Evolutionary conservation across 2,329 filamentous ascomycete genomes (phyloP).

Genomic region (Alternaria conjuncta): DNA sequence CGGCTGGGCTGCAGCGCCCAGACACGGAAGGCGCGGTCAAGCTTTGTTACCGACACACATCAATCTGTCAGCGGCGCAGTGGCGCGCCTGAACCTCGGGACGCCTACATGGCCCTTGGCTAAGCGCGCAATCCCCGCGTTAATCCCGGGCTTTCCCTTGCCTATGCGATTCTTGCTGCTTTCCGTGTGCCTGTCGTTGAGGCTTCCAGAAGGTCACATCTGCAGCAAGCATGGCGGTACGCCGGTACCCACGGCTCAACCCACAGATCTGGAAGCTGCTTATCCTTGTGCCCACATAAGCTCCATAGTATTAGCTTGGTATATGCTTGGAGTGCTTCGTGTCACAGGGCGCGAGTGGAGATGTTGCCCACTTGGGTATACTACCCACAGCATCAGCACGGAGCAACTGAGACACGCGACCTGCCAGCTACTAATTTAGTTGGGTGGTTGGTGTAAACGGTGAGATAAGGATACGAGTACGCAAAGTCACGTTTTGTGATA

Average conservation of each 20-base stretch:
- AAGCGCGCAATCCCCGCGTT: conserved; percentile 11
- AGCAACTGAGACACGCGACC: neutral
- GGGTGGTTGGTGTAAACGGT: neutral
- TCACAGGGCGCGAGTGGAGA: conserved; percentile 1
- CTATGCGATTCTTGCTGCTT: neutral
- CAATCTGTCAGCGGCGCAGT: conserved; percentile 1
- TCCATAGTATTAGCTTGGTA: conserved; percentile 3
- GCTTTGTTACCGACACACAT: conserved; percentile 1
- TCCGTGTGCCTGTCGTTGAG: neutral
- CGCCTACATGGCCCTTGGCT: neutral
- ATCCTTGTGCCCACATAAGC: neutral
- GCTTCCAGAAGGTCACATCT: conserved; percentile 3
- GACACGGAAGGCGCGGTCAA: conserved; percentile 12
- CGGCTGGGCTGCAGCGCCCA: conserved; percentile 6
- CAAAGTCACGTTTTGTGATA: neutral
- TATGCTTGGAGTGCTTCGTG: neutral
- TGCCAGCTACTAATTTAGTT: neutral
- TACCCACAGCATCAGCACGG: neutral
- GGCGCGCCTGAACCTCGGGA: neutral
- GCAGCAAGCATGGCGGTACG: neutral
- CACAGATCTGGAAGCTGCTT: conserved; percentile 3
- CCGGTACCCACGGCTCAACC: neutral
- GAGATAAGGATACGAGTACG: neutral
- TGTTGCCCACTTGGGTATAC: neutral
- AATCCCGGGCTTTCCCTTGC: conserved; percentile 6